phyloP scores from a whole-genome alignment of 2,329 filamentous ascomycete species.

The Microascus cirrosus region DNA sequence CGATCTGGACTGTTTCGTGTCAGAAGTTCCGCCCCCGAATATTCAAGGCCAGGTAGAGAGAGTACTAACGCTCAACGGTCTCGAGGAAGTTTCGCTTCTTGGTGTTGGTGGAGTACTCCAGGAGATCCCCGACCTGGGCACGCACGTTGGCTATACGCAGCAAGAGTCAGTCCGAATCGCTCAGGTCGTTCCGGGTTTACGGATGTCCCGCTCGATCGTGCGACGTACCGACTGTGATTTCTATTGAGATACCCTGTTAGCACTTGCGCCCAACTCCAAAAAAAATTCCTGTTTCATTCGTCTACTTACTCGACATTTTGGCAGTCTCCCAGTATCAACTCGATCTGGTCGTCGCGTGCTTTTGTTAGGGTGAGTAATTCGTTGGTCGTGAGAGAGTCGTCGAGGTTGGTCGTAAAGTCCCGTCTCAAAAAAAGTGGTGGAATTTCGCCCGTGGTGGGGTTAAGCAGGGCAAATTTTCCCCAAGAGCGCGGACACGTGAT shows the following conservation, averaged over 20 bases:
- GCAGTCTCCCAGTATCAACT: constrained; percentile 69
- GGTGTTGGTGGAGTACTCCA: constrained; percentile 86
- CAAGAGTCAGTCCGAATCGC: constrained; percentile 4
- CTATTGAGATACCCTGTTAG: constrained; percentile 1
- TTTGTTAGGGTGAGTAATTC: not conserved
- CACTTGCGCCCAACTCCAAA: not conserved
- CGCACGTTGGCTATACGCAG: constrained; percentile 66
- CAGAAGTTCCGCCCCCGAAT: constrained; percentile 1
- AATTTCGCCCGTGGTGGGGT: constrained; percentile 4
- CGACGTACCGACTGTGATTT: constrained; percentile 63
- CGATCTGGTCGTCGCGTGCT: constrained; percentile 8
- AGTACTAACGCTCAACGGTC: constrained; percentile 57
- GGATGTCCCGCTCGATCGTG: not conserved
- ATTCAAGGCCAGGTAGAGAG: not conserved
- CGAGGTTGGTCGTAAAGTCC: not conserved
- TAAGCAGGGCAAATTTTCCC: constrained; percentile 6
- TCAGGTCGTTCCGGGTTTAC: not conserved
- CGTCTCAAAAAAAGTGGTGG: not conserved
- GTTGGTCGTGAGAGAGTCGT: not conserved
- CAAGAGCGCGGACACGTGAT: constrained; percentile 6
- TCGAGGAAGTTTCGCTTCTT: constrained; percentile 98
- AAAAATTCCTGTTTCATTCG: not conserved
- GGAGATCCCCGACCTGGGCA: constrained; percentile 83
- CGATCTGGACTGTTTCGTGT: constrained; percentile 53
- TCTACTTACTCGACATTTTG: constrained; percentile 54